Conservation (phyloP, 2,329 filamentous ascomycete species). For the Aphanoascus verrucosus region DNA sequence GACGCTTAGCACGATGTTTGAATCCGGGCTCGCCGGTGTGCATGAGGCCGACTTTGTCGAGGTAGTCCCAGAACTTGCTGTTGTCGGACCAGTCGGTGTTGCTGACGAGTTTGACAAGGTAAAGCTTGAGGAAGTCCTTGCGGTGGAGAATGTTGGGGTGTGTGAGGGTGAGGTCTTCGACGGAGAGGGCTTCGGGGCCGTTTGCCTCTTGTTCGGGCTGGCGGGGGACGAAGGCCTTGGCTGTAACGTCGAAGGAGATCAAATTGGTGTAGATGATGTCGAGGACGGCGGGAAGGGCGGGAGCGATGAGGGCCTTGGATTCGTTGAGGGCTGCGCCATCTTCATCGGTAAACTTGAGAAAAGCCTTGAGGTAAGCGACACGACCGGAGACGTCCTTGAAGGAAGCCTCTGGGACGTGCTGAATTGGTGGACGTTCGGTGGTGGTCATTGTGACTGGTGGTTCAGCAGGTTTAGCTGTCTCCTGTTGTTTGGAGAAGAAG, state of each 20-base stretch:
- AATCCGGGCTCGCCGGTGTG: constrained; percentile 23
- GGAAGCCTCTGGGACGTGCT: constrained; percentile 15
- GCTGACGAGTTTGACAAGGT: constrained; percentile 22
- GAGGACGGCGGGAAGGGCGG: constrained; percentile 21
- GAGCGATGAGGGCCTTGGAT: constrained; percentile 19
- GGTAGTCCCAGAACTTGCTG: constrained; percentile 23
- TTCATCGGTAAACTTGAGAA: constrained; percentile 22
- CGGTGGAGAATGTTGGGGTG: constrained; percentile 24
- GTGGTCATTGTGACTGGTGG: constrained; percentile 6
- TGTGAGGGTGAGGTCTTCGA: constrained; percentile 18
- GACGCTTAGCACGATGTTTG: constrained; percentile 20
- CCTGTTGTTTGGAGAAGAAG: constrained; percentile 7
- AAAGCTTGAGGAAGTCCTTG: constrained; percentile 24
- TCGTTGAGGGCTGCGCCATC: constrained; percentile 20
- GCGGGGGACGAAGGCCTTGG: constrained; percentile 21
- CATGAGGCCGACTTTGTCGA: constrained; percentile 24
- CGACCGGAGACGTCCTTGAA: constrained; percentile 15
- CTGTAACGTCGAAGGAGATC: constrained; percentile 24
- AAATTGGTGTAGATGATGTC: constrained; percentile 24
- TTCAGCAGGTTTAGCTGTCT: not conserved
- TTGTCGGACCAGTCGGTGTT: constrained; percentile 23
- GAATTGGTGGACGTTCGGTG: constrained; percentile 7
- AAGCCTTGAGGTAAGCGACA: constrained; percentile 21
- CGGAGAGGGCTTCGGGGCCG: constrained; percentile 2
- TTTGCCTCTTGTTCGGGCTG: constrained; percentile 17